Conservation (phyloP, 768 basidiomycete species). For the Amanita rubescens region DNA sequence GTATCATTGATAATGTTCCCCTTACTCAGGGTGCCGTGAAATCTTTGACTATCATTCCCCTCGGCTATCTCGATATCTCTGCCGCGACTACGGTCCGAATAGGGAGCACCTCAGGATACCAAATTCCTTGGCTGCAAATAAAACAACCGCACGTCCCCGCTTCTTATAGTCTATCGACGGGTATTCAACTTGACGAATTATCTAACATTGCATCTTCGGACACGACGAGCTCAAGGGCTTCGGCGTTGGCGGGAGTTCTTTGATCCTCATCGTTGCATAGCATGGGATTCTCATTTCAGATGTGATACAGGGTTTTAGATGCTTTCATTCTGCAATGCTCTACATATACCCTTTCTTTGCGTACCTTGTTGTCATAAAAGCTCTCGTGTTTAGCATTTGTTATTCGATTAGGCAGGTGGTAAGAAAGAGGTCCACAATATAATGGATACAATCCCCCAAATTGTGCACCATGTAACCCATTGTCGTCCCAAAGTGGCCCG, state of each 20-base stretch:
- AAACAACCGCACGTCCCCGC: constrained; percentile 47
- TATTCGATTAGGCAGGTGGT: constrained; percentile 69
- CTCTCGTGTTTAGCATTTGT: neutral
- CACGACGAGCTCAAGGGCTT: neutral
- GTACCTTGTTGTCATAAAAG: neutral
- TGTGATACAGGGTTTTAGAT: neutral
- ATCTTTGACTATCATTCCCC: constrained; percentile 51
- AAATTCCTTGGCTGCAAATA: constrained; percentile 59
- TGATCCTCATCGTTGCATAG: neutral
- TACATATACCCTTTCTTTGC: neutral
- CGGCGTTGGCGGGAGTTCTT: neutral
- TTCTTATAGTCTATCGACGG: constrained; percentile 27
- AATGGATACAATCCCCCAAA: constrained; percentile 67
- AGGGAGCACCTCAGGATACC: constrained; percentile 46
- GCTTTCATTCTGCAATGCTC: neutral
- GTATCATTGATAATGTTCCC: constrained; percentile 47
- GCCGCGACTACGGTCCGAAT: constrained; percentile 40
- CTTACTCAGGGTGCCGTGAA: constrained; percentile 50
- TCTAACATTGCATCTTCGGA: neutral
- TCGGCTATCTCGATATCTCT: constrained; percentile 45
- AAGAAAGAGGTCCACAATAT: constrained; percentile 81
- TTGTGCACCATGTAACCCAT: constrained; percentile 74
- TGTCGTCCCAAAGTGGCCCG: constrained; percentile 38
- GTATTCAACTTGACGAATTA: neutral
- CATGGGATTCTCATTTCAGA: neutral